Percentiles rank a stretch among this genome's conserved stretches.
These are phyloP conservation scores for Ophiostoma sp. DNA, from an alignment of 2,329 filamentous ascomycete genomes.

Conservation along the genomic window DNA sequence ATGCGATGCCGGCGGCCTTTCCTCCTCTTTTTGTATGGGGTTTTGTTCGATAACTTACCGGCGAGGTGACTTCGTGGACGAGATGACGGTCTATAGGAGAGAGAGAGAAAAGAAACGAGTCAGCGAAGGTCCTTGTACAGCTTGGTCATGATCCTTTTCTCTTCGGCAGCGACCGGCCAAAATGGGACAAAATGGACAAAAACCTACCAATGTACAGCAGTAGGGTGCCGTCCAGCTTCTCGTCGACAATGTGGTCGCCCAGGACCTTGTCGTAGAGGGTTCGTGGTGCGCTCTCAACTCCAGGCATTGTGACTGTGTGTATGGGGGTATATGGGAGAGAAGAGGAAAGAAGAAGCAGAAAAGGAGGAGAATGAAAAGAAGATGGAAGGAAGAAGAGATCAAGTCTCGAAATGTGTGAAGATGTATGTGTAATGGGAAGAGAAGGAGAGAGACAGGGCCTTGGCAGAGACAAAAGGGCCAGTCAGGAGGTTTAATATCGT, in stretches of 20 bases:
- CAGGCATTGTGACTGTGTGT: constrained; percentile 61
- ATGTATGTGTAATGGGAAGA: neutral
- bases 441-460: constrained; percentile 2
- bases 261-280: constrained; percentile 99
- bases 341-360: neutral
- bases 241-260: constrained; percentile 88
- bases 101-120: neutral
- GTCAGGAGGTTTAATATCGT: neutral
- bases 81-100: constrained; percentile 75
- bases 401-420: neutral
- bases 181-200: neutral
- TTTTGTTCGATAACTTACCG: constrained; percentile 55
- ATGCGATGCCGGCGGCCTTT: neutral
- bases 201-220: constrained; percentile 85
- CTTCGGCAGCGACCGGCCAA: neutral
- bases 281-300: constrained; percentile 67
- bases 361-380: neutral
- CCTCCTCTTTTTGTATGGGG: neutral
- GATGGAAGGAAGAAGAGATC: neutral
- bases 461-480: constrained; percentile 10
- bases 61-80: constrained; percentile 97
- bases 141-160: constrained; percentile 13
- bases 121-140: neutral
- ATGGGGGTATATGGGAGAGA: neutral
- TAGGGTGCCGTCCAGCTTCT: constrained; percentile 90